Conservation (phyloP, 1,284 basidiomycete genomes). For the Pseudozyma sp. region DNA sequence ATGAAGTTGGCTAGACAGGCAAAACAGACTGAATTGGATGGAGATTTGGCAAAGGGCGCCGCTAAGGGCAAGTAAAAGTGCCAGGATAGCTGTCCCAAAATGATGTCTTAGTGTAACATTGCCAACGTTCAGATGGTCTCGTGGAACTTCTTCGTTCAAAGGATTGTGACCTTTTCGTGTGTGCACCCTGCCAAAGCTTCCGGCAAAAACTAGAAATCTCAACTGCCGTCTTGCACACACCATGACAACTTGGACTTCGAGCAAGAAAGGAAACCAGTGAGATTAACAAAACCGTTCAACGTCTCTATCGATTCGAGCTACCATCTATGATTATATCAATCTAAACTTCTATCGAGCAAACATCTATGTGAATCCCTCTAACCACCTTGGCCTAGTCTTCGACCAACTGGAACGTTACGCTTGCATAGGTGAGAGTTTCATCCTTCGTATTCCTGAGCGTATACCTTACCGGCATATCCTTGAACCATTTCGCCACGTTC, state of each 20-base stretch:
- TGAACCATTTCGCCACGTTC: slow-evolving; percentile 58
- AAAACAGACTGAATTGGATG: slow-evolving; percentile 32
- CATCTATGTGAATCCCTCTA: not conserved
- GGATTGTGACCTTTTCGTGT: too few relatives aligned
- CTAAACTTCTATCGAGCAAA: not conserved
- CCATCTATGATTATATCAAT: not conserved
- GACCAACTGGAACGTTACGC: slow-evolving; percentile 70
- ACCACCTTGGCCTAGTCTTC: slow-evolving; percentile 43
- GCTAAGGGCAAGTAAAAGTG: slow-evolving; percentile 47
- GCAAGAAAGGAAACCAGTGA: too few relatives aligned
- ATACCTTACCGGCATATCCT: slow-evolving; percentile 70
- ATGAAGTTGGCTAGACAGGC: slow-evolving; percentile 54
- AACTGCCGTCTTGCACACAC: too few relatives aligned
- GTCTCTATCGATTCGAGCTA: too few relatives aligned
- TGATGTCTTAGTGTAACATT: slow-evolving; percentile 2
- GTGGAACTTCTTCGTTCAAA: too few relatives aligned
- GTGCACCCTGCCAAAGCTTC: too few relatives aligned
- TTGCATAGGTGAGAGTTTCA: slow-evolving; percentile 69
- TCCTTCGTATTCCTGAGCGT: slow-evolving; percentile 67
- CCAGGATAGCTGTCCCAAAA: not conserved
- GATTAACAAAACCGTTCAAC: too few relatives aligned
- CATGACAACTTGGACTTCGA: too few relatives aligned
- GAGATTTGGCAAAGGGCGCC: slow-evolving; percentile 54
- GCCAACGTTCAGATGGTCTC: not conserved
- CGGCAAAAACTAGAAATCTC: too few relatives aligned